Conservation (phyloP, 768 basidiomycete genomes). For the Rhizopogon vinicolor region DNA sequence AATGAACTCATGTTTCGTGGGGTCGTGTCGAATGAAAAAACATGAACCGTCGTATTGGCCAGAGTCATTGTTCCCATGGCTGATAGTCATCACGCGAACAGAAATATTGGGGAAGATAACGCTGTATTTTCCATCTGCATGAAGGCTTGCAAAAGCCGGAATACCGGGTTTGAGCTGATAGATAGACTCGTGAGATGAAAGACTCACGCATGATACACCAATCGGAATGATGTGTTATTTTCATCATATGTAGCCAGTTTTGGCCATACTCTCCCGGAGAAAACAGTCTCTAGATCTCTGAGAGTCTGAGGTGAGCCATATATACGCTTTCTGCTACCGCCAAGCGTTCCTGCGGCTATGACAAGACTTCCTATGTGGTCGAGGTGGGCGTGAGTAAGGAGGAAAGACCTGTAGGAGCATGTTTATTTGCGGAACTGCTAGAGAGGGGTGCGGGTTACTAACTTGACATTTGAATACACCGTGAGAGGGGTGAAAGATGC, state of each 20-base stretch:
- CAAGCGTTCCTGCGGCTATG: constrained; percentile 75
- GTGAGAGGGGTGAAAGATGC: constrained; percentile 17
- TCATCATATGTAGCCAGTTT: constrained; percentile 74
- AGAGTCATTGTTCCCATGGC: constrained; percentile 57
- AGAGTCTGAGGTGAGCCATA: constrained; percentile 58
- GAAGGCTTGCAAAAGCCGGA: constrained; percentile 36
- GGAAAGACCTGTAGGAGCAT: constrained; percentile 50
- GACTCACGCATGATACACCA: constrained; percentile 63
- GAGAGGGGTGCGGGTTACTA: constrained; percentile 3
- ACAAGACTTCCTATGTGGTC: constrained; percentile 87
- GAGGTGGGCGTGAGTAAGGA: constrained; percentile 86
- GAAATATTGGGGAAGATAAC: constrained; percentile 52
- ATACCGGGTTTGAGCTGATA: constrained; percentile 6
- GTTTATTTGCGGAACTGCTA: background rate
- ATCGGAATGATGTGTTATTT: constrained; percentile 51
- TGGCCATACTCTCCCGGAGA: constrained; percentile 83
- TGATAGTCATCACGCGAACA: constrained; percentile 62
- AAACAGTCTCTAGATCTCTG: constrained; percentile 64
- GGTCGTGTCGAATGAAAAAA: constrained; percentile 76
- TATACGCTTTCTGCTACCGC: constrained; percentile 58
- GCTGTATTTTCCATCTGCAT: constrained; percentile 48
- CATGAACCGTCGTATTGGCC: constrained; percentile 74
- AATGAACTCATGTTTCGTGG: constrained; percentile 64
- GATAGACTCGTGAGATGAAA: constrained; percentile 3
- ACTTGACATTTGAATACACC: constrained; percentile 31